A percentile compares a stretch with the other conserved stretches of the same genome.
Evolutionary conservation across 345 rosid species (phyloP).

Genomic region (Citrus hindsii): DNA sequence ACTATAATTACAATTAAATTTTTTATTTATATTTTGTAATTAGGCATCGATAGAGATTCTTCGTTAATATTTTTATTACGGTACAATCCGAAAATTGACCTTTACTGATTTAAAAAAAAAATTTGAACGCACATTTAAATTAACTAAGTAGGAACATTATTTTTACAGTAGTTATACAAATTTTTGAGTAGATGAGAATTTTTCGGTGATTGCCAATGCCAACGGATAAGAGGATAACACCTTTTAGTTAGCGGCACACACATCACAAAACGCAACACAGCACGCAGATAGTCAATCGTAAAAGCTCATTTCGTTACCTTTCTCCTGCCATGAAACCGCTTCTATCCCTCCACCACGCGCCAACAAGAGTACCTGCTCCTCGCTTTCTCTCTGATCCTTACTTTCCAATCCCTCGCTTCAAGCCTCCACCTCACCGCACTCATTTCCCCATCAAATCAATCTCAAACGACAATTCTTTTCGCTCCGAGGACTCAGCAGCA

Average conservation of each 20-base stretch:
- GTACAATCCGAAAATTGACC: rapidly evolving
- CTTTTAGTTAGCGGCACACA: no score
- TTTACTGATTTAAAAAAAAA: no score
- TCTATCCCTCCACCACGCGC: slow-evolving; percentile 24
- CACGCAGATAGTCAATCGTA: no score
- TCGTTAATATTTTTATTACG: no score
- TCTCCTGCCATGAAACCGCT: slow-evolving; percentile 38
- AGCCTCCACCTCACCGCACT: slow-evolving; percentile 27
- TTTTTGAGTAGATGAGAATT: background rate
- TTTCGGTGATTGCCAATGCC: background rate
- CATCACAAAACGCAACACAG: no score
- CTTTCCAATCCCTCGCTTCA: slow-evolving; percentile 22
- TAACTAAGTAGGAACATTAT: no score
- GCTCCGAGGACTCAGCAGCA: slow-evolving; percentile 28
- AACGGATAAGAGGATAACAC: slow-evolving; percentile 5
- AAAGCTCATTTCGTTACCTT: background rate
- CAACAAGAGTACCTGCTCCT: slow-evolving; percentile 5
- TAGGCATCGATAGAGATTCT: no score
- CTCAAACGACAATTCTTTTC: slow-evolving; percentile 27
- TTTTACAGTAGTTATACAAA: no score
- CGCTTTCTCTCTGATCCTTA: slow-evolving; percentile 16
- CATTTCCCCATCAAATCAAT: slow-evolving; percentile 30
- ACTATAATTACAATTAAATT: no score
- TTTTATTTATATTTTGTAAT: no score
- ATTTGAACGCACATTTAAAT: no score